phyloP scores from a whole-genome alignment of 495 filamentous ascomycete genomes.

The Aspergillus mulundensis region DNA sequence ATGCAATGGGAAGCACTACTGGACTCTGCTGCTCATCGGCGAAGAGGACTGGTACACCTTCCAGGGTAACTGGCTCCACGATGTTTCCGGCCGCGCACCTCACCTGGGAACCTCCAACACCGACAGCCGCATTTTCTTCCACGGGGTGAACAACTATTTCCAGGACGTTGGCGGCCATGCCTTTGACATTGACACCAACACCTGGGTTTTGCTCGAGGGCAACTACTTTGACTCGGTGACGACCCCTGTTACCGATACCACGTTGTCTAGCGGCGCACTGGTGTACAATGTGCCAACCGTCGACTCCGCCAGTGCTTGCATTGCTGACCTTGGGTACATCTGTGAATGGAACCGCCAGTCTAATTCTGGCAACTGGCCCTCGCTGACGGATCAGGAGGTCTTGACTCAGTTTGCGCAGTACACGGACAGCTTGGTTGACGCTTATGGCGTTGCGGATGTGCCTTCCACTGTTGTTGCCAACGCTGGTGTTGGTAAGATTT shows the following conservation, averaged over 20 bases:
- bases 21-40: conserved; percentile 31
- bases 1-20: conserved; percentile 49
- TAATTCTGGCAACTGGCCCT: conserved; percentile 11
- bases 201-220: conserved; percentile 14
- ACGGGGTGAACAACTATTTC: conserved; percentile 24
- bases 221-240: conserved; percentile 16
- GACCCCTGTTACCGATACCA: conserved; percentile 12
- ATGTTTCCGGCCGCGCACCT: conserved; percentile 40
- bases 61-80: conserved; percentile 28
- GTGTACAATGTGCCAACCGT: conserved; percentile 11
- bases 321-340: conserved; percentile 3
- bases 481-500: background rate
- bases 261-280: conserved; percentile 3
- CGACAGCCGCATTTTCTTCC: conserved; percentile 36
- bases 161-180: conserved; percentile 18
- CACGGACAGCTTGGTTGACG: background rate
- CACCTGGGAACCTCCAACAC: conserved; percentile 34
- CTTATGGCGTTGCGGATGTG: background rate
- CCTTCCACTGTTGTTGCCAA: conserved; percentile 1
- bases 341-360: conserved; percentile 17
- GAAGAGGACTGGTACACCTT: conserved; percentile 19
- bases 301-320: conserved; percentile 4
- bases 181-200: conserved; percentile 18
- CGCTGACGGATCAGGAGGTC: conserved; percentile 5
- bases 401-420: conserved; percentile 1